Evolutionary conservation across 2,329 filamentous ascomycete species (phyloP), one percentile per base, ranked within the genome.

Genomic region (Colletotrichum truncatum): DNA sequence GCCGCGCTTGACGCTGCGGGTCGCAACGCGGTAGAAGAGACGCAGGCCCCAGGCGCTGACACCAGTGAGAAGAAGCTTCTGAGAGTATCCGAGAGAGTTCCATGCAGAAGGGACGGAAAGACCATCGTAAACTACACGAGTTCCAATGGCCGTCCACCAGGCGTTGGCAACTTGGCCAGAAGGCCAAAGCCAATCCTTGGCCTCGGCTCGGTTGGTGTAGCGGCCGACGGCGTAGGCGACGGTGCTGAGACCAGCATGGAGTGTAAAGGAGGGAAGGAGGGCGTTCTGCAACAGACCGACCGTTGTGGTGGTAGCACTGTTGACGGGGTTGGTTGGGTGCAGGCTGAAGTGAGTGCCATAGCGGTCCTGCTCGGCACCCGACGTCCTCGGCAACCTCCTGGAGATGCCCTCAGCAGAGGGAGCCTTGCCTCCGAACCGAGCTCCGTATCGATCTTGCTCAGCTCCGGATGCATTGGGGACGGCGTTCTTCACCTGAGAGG

Each of bases 171-270:
- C 81, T 69, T 84, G 84, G 3, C 79, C 84, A 4, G 80, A 75
- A 1, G 86, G 84, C 86, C 86, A 89, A 6, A 87, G 74, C 78
- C 83, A 86, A 72, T 90, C 87, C 70, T 89, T 90, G n/a, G 82
- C 77, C 60, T 89, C 87, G 9, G 85, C 81, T n/a, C 81, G 79
- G 69, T 87, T 74, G 7, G 84, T 86, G 52, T 82, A 79, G 23
- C 85, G 78, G 1, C 83, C 83, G 28, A 81, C 77, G 8, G 80
- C 79, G 70, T 86, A 89, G 0, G 85, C 81, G 30, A 84, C 78
- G 28, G 84, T 69, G 9, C 84, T 81, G 11, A 88, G 78, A 4
- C 82, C 80, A 0, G 84, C 79, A 67, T 89, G 85, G 0, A 89
- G 75, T 0, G 80, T 79, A 36, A 88, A 76, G 0, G 85, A 87